Conservation (phyloP, 495 filamentous ascomycete genomes). For the Amphirosellinia nigrospora region DNA sequence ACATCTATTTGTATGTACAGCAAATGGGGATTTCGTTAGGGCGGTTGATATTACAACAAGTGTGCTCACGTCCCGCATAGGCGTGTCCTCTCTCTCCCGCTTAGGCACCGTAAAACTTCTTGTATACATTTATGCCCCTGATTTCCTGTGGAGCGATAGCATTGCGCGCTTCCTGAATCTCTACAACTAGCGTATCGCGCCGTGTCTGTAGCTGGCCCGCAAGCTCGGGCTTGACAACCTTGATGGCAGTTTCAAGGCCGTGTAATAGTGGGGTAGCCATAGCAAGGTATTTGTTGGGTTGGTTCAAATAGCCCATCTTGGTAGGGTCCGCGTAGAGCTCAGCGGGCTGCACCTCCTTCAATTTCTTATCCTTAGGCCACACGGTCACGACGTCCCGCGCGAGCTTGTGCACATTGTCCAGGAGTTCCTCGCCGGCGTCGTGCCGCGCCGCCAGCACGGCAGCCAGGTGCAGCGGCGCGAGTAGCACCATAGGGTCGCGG, state of each 20-base stretch:
- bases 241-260: conserved; percentile 47
- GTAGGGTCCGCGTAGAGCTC: conserved; percentile 27
- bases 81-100: not conserved
- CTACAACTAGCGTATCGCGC: conserved; percentile 34
- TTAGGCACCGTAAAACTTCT: conserved; percentile 30
- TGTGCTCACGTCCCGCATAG: not conserved
- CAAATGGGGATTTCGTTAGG: not conserved
- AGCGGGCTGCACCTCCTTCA: conserved; percentile 42
- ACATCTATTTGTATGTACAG: conserved; percentile 31
- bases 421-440: conserved; percentile 32
- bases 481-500: conserved; percentile 48
- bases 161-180: conserved; percentile 35
- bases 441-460: conserved; percentile 41
- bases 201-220: conserved; percentile 39
- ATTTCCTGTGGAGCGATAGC: not conserved
- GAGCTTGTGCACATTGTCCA: conserved; percentile 40
- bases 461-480: conserved; percentile 46
- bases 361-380: conserved; percentile 44
- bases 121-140: conserved; percentile 32
- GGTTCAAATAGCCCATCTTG: conserved; percentile 37
- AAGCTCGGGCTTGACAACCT: conserved; percentile 45
- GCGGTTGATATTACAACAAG: conserved; percentile 25
- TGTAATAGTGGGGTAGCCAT: conserved; percentile 43
- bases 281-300: conserved; percentile 34
- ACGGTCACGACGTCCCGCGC: conserved; percentile 43